These are phyloP conservation scores for Hypoxylon trugodes DNA, from an alignment of 495 filamentous ascomycete species.

Conservation along the genomic window DNA sequence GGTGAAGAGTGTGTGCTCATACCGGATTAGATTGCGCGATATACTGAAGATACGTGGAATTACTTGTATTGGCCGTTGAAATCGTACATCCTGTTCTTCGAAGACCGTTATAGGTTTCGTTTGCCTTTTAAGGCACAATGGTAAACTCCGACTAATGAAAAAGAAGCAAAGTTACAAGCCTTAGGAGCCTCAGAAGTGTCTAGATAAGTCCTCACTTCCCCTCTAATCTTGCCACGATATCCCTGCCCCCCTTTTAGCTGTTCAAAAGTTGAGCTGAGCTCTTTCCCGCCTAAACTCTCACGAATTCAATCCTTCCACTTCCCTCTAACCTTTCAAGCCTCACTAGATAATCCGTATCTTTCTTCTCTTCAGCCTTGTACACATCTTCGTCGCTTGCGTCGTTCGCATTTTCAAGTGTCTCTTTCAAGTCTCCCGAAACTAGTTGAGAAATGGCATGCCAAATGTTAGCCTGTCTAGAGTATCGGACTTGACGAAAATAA, in stretches of 20 bases:
- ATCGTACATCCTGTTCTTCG: too few relatives aligned
- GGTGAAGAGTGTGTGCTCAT: too few relatives aligned
- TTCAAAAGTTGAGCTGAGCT: not conserved
- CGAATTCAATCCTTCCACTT: not conserved
- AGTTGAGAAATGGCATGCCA: not conserved
- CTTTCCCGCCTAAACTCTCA: not conserved
- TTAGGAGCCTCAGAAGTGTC: too few relatives aligned
- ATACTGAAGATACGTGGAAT: too few relatives aligned
- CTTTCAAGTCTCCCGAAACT: not conserved
- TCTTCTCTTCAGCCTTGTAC: not conserved
- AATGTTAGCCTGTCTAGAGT: not conserved
- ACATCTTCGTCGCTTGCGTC: not conserved
- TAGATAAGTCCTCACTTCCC: too few relatives aligned
- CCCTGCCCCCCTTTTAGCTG: not conserved
- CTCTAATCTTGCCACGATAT: too few relatives aligned
- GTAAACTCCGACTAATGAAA: too few relatives aligned
- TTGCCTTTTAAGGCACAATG: too few relatives aligned
- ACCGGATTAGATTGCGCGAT: too few relatives aligned
- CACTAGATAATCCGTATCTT: not conserved
- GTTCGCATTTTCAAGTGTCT: not conserved
- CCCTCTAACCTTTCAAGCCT: not conserved
- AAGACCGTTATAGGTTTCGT: too few relatives aligned
- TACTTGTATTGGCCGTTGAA: too few relatives aligned
- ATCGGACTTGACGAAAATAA: not conserved
- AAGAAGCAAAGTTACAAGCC: too few relatives aligned